A percentile compares a stretch with the other conserved stretches of the same genome.
Evolutionary conservation across 2,329 filamentous ascomycete species (phyloP).

Genomic region (Ophiostoma quercus): DNA sequence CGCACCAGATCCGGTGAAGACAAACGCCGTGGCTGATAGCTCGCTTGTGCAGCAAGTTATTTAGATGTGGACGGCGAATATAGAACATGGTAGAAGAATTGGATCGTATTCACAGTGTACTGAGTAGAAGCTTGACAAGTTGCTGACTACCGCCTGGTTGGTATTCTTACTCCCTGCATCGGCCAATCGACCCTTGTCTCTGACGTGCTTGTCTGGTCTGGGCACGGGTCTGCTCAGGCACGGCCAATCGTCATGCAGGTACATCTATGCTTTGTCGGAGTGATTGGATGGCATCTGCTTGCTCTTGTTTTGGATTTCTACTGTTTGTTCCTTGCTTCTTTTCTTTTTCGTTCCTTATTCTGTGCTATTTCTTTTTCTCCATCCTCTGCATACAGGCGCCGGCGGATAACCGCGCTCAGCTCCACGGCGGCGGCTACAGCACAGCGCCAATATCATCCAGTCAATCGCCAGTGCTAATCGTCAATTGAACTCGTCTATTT

Average conservation of each 20-base stretch:
- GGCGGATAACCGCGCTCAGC: constrained; percentile 2
- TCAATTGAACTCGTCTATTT: background rate
- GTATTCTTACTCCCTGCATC: constrained; percentile 16
- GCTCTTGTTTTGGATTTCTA: background rate
- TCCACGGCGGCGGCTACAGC: constrained; percentile 12
- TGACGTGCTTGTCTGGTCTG: constrained; percentile 15
- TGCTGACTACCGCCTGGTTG: background rate
- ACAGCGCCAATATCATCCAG: background rate
- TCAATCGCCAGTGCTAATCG: background rate
- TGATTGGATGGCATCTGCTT: background rate
- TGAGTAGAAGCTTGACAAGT: constrained; percentile 15
- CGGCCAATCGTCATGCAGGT: background rate
- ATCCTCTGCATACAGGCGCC: background rate
- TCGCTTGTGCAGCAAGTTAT: background rate
- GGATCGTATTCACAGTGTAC: background rate
- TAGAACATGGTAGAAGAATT: background rate
- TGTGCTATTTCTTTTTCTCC: background rate
- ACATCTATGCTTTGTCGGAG: background rate
- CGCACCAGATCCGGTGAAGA: constrained; percentile 8
- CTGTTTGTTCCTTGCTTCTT: background rate
- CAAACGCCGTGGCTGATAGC: background rate
- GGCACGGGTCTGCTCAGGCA: background rate
- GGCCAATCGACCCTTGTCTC: constrained; percentile 20
- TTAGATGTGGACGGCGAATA: background rate
- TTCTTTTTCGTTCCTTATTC: background rate